Evolutionary conservation across 1,139 yeast genomes (phyloP).

Genomic region (Candida sojae): DNA sequence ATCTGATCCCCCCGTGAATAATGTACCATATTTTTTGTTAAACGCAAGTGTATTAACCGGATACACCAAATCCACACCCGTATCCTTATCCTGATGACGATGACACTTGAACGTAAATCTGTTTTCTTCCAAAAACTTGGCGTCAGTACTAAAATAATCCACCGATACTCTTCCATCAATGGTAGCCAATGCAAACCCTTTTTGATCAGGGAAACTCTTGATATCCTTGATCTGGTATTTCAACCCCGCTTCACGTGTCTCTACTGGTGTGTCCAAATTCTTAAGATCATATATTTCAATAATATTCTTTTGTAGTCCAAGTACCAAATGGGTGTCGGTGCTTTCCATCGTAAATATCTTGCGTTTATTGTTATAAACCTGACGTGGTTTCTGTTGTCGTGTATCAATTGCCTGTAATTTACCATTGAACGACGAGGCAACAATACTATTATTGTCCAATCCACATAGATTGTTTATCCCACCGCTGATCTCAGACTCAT

Average conservation of each 20-base stretch:
- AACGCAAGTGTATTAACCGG: conserved; percentile 75
- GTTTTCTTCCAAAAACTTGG: conserved; percentile 41
- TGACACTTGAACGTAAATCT: conserved; percentile 88
- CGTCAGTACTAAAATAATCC: conserved; percentile 63
- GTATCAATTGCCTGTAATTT: conserved; percentile 40
- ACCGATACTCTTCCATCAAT: conserved; percentile 87
- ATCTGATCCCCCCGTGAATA: conserved; percentile 83
- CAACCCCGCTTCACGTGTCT: conserved; percentile 67
- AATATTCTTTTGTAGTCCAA: conserved; percentile 56
- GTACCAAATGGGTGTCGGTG: conserved; percentile 46
- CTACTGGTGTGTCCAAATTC: conserved; percentile 44
- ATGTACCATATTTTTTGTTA: conserved; percentile 44
- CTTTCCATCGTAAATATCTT: conserved; percentile 72
- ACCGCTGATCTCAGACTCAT: conserved; percentile 17
- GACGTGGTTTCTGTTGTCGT: conserved; percentile 20
- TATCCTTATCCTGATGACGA: conserved; percentile 41
- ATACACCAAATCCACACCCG: conserved; percentile 58
- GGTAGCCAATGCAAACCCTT: conserved; percentile 78
- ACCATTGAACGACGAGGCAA: conserved; percentile 59
- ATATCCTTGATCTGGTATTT: conserved; percentile 70
- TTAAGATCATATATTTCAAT: conserved; percentile 63
- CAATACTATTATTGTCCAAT: conserved; percentile 22
- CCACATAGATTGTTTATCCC: conserved; percentile 35
- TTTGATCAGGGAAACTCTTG: conserved; percentile 53
- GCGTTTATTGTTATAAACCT: conserved; percentile 18